Evolutionary conservation across 2,329 filamentous ascomycete genomes (phyloP).

Genomic region (Diaporthe caulivora): DNA sequence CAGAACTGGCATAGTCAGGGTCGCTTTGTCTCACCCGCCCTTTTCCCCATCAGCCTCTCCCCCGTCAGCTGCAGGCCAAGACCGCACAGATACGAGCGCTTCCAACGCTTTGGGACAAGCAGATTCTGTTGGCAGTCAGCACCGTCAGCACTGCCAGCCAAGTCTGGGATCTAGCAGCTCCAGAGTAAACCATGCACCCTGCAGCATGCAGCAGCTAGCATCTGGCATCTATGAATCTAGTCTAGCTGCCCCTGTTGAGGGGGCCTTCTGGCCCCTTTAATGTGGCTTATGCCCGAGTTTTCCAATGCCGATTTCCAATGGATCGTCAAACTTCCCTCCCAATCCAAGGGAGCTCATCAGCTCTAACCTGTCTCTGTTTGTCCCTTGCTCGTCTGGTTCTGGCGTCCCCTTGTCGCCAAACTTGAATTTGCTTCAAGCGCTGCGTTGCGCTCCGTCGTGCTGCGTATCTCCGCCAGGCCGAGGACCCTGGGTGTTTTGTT

Average conservation of each 20-base stretch:
- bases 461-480: too few species aligned
- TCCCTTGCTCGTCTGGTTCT: not conserved
- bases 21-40: conserved; percentile 3
- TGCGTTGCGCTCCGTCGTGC: not conserved
- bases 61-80: conserved; percentile 11
- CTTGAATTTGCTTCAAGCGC: not conserved
- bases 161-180: conserved; percentile 2
- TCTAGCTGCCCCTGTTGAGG: conserved; percentile 9
- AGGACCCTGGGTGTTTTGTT: conserved; percentile 5
- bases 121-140: not conserved
- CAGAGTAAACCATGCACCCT: conserved; percentile 11
- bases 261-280: conserved; percentile 1
- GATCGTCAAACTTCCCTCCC: not conserved
- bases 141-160: too few species aligned
- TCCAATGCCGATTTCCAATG: not conserved
- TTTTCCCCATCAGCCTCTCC: not conserved
- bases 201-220: conserved; percentile 15
- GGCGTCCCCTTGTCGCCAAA: not conserved
- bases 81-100: conserved; percentile 21
- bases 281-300: conserved; percentile 5
- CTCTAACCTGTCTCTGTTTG: not conserved
- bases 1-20: not conserved
- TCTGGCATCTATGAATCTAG: not conserved
- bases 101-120: conserved; percentile 22
- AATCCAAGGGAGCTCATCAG: not conserved